Base-by-base conservation (phyloP, 345 rosid genomes). In the Erucastrum elatum region DNA sequence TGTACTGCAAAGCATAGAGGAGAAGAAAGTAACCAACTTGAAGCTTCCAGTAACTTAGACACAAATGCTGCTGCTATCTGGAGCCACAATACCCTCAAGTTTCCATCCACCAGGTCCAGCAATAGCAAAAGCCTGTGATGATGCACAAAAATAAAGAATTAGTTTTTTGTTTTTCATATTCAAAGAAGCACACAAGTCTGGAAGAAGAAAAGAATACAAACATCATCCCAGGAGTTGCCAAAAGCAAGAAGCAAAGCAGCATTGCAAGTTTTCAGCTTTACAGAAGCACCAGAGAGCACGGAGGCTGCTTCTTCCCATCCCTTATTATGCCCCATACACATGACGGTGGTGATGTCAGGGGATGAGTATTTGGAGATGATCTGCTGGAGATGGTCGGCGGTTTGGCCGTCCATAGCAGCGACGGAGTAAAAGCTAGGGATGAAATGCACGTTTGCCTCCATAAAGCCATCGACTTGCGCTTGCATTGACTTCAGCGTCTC, bases 241-340 rank as follows among this genome's bases (percentile, higher is more conserved):
- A 85, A 68, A 65, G 99, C 94, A 74, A 90, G 91, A 75, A 94
- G 98, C 87, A 94, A 87, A 81, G 99, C 99, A 82, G 99, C 98
- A 82, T 94, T 92, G 85, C 99, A 91, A 4, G 99, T 87, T 84
- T 94, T 88, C 74, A 94, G 83, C 84, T 91, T 93, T 33, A 94
- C 71, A 11, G 88, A 85, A 68, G 87, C 87, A 68, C 97, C 99
- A 21, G 88, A 75, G 67, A 94, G 84, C 88, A 90, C 77, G 16
- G 97, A 94, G 27, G 99, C 98, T 7, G 98, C 99, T 83, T 94
- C 99, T 84, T 94, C 99, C 99, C 99, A 94, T 21, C 99, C 98
- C 64, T 88, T 90, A 80, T 94, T 94, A 81, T 94, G 99, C 65
- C 98, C 97, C 99, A 92, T 92, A 80, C 99, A 94, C 98, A 94